These are phyloP conservation scores for Talaromyces sp. DNA, from an alignment of 2,329 filamentous ascomycete species.

Conservation along the genomic window DNA sequence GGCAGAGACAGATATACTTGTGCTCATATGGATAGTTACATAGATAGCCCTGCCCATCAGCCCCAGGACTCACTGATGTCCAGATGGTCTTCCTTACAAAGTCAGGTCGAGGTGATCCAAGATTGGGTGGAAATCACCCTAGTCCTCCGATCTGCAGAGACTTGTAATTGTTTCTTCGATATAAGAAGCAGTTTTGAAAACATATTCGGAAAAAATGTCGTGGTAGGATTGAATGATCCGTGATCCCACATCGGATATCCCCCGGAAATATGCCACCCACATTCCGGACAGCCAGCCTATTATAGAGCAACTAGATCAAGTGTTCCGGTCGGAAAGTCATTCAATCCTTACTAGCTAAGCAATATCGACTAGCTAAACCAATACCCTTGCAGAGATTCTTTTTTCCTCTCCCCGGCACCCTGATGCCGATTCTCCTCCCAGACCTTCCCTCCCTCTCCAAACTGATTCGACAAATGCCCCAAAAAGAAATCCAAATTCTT, in stretches of 20 bases:
- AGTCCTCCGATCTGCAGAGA: too few relatives aligned
- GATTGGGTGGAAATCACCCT: too few relatives aligned
- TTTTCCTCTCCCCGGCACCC: slow-evolving; percentile 18
- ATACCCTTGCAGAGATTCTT: slow-evolving; percentile 20
- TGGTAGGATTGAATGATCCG: not conserved
- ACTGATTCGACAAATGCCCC: slow-evolving; percentile 32
- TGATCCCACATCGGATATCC: not conserved
- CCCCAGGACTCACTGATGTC: too few relatives aligned
- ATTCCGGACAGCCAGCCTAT: not conserved
- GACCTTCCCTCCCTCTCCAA: slow-evolving; percentile 28
- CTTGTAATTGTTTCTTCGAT: too few relatives aligned
- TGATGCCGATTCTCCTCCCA: slow-evolving; percentile 36
- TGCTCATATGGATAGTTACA: too few relatives aligned
- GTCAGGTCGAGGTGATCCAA: too few relatives aligned
- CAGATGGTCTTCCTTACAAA: too few relatives aligned
- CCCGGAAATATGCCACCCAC: not conserved
- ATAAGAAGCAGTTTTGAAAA: not conserved
- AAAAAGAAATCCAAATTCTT: slow-evolving; percentile 36
- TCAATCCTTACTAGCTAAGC: too few relatives aligned
- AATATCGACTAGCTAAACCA: slow-evolving; percentile 14
- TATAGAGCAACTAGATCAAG: not conserved
- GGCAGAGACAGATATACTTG: too few relatives aligned
- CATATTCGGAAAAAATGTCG: not conserved
- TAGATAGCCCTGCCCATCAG: too few relatives aligned
- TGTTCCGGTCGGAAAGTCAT: not conserved